These are phyloP conservation scores for Hyparrhenia diplandra DNA, from an alignment of 176 grass and related monocot species.

Conservation along the genomic window DNA sequence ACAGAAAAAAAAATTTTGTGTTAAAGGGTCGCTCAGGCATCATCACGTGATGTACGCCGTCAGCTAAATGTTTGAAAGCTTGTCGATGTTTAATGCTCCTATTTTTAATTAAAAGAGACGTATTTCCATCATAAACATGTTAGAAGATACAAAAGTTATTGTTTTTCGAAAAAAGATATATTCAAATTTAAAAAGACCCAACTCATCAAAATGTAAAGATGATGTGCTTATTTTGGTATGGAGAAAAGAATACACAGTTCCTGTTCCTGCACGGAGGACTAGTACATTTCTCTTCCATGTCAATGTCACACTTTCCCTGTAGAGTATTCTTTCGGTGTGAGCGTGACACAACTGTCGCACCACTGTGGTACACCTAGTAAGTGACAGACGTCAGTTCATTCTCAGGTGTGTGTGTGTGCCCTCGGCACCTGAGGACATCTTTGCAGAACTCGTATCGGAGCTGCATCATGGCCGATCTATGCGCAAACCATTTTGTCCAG, in stretches of 20 bases:
- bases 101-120: too few species aligned
- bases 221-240: too few species aligned
- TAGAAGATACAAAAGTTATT: too few species aligned
- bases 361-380: not conserved
- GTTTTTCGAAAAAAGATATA: too few species aligned
- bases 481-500: not conserved
- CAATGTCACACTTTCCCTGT: not conserved
- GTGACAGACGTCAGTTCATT: not conserved
- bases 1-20: too few species aligned
- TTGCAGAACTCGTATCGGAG: not conserved
- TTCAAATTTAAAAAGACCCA: too few species aligned
- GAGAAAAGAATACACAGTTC: not conserved
- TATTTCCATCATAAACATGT: too few species aligned
- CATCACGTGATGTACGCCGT: too few species aligned
- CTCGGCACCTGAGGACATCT: not conserved
- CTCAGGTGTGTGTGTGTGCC: not conserved
- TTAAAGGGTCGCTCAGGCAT: too few species aligned
- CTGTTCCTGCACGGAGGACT: not conserved
- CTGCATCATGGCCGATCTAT: not conserved
- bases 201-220: too few species aligned
- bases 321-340: not conserved
- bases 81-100: too few species aligned
- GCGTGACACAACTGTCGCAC: not conserved
- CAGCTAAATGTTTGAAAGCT: too few species aligned
- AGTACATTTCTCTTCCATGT: not conserved